These are phyloP conservation scores for Aspergillus awamori DNA, from an alignment of 2,329 filamentous ascomycete genomes.

Conservation along the genomic window DNA sequence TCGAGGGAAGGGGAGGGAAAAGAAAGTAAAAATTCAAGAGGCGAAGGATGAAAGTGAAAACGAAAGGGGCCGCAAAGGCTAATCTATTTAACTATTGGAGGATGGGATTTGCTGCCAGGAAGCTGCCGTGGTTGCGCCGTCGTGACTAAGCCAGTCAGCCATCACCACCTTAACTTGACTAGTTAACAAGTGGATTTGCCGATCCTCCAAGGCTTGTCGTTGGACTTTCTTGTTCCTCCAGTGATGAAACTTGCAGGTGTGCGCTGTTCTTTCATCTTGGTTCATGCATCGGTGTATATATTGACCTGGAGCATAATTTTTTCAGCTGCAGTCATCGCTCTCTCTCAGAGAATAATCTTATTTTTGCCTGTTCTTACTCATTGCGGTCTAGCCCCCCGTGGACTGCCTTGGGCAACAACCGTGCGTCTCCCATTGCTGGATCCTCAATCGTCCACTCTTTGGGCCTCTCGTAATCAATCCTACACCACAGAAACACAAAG, in stretches of 20 bases:
- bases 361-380: no score
- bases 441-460: background rate
- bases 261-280: no score
- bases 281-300: no score
- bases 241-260: no score
- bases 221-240: no score
- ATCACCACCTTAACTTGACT: background rate
- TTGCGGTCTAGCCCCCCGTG: background rate
- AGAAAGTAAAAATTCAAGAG: background rate
- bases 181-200: background rate
- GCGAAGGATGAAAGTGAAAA: background rate
- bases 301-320: no score
- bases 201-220: background rate
- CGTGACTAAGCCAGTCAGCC: slow-evolving; percentile 14
- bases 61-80: background rate
- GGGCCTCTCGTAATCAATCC: background rate
- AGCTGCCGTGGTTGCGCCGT: background rate
- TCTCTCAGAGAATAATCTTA: no score
- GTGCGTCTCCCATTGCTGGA: background rate
- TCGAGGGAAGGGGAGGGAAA: background rate
- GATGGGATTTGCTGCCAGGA: background rate
- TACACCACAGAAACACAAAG: background rate
- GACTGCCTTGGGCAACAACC: background rate
- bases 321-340: no score
- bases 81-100: background rate